Evolutionary conservation across 768 basidiomycete genomes (phyloP), one percentile per base, ranked within the genome.

Genomic region (Lactarius indigo): DNA sequence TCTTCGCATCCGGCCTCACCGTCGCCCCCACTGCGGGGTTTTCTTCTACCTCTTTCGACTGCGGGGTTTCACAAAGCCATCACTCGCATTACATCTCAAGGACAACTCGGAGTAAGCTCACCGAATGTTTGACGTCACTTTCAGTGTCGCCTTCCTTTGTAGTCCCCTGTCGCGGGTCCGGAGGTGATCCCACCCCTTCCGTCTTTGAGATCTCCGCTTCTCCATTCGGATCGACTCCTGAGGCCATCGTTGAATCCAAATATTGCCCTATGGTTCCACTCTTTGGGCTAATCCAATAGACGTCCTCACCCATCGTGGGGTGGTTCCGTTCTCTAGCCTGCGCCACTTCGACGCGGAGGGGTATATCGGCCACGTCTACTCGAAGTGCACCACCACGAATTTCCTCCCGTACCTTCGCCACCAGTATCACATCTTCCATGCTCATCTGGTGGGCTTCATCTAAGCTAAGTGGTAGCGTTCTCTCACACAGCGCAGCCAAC

Each of bases 371-470:
- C 13, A 9, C 5, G 9, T 50, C 23, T n/a, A 50, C 47, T 23
- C n/a, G n/a, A 50, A 50, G 47, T 0, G 12, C n/a, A n/a, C 44
- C n/a, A n/a, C 44, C 44, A 23, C 47, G 23, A 23, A 23, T 23
- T 23, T 50, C 47, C 23, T 50, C 47, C 23, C 47, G 47, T 12
- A 50, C 47, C n/a, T 3, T 50, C 10, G 47, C 47, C n/a, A 50
- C 47, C 7, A 68, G 67, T 17, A 68, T 47, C 9, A 70, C 56
- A 30, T 64, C 69, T n/a, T 68, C 69, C 17, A 60, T 54, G 10
- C 8, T 57, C 66, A 68, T 61, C 42, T 57, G 63, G n/a, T 56
- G 59, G 3, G 67, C 67, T 12, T 68, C 67, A 10, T 52, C 35
- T 17, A 68, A 26, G 18, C 55, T 61, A 13, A 68, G 57, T 23